phyloP scores from a whole-genome alignment of 768 basidiomycete genomes.

The Cantharellus cinnabarinus region DNA sequence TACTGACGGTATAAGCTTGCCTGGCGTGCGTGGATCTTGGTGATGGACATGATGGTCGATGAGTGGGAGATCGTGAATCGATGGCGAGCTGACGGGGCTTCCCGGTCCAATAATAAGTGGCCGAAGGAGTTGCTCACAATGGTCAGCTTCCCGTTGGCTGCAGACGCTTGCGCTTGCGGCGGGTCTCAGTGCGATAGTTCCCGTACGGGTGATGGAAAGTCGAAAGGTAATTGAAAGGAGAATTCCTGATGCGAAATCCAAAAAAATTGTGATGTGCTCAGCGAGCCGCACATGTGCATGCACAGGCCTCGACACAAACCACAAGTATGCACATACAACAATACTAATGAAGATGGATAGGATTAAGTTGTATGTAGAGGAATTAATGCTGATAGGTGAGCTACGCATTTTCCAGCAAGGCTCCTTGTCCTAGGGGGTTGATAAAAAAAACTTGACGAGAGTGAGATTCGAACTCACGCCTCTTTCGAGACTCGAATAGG shows the following conservation, averaged over 20 bases:
- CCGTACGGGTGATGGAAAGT: background rate
- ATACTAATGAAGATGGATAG: background rate
- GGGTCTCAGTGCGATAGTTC: background rate
- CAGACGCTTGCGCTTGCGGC: background rate
- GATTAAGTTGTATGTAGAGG: background rate
- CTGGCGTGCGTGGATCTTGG: slow-evolving; percentile 84
- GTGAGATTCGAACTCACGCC: background rate
- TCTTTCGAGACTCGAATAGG: background rate
- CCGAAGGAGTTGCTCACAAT: background rate
- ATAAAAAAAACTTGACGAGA: background rate
- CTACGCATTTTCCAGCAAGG: background rate
- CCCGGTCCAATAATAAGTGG: background rate
- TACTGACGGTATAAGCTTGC: slow-evolving; percentile 22
- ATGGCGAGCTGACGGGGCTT: background rate
- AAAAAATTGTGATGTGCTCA: background rate
- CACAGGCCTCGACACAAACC: background rate
- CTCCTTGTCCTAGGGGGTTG: background rate
- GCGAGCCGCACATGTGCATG: background rate
- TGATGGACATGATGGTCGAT: slow-evolving; percentile 53
- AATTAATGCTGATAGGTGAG: background rate
- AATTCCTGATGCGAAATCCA: background rate
- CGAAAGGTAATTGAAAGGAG: background rate
- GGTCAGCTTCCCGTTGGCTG: background rate
- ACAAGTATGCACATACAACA: background rate
- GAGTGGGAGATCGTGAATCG: slow-evolving; percentile 1